Base-by-base conservation (phyloP, 2,329 filamentous ascomycete genomes). In the Cladophialophora yegresii region DNA sequence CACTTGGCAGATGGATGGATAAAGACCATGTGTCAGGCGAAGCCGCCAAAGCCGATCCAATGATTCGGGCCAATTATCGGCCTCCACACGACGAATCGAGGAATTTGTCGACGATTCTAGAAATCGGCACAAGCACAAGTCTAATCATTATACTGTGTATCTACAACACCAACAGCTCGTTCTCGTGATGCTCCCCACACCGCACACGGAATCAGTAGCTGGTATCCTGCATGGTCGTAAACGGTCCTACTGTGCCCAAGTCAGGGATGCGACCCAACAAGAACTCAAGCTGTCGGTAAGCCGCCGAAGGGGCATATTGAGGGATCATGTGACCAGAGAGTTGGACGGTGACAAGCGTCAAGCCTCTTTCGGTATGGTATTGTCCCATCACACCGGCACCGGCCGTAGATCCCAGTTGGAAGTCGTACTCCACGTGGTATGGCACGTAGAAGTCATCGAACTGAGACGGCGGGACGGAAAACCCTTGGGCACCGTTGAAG, bases 401-500 rank as follows among this genome's bases (percentile, higher is more conserved):
- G 0, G 87, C 85, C 20, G 83, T 74, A n/a, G 79, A 80, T 12
- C 76, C 76, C 1, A 77, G 70, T 76, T 76, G 58, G 81, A 75
- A 64, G 82, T 78, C 1, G 70, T 72, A 60, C 20, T 55, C 53
- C 0, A 71, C 72, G 69, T 88, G 85, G 72, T 85, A 87, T 0
- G 90, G 89, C 0, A 92, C 88, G 73, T 85, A 91, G 72, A 91
- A 87, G 1, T 87, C 85, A 58, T 86, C 82, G 56, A 66, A 71
- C 12, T 65, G 23, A 1, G 73, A 74, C 0, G 90, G 90, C 0
- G 77, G 75, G 1, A 75, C 73, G 68, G 87, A 84, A 80, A 93
- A 93, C 0, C 90, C 91, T 58, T 89, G 84, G 50, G 81, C 74
- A 4, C 89, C 90, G 63, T 85, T 85, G 86, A 87, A 93, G 0